These are phyloP conservation scores for Fusarium oxysporum DNA, from an alignment of 2,329 filamentous ascomycete species.

Conservation along the genomic window DNA sequence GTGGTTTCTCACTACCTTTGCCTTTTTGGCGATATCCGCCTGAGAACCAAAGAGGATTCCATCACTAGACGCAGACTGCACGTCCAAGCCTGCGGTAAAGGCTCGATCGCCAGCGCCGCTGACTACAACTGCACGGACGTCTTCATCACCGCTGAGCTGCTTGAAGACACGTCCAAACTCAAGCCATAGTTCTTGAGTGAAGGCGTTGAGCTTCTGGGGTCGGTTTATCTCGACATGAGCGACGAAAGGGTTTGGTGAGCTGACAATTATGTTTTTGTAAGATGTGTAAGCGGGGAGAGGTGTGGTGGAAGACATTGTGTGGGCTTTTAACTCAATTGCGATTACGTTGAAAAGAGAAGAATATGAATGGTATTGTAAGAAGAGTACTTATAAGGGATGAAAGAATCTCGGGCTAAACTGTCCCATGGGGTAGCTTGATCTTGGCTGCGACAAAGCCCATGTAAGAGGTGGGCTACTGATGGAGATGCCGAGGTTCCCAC, in stretches of 20 bases:
- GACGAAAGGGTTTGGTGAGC: slow-evolving; percentile 77
- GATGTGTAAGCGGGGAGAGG: slow-evolving; percentile 54
- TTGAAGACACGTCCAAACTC: slow-evolving; percentile 81
- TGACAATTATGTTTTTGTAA: slow-evolving; percentile 78
- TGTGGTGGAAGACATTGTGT: slow-evolving; percentile 40
- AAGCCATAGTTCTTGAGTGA: slow-evolving; percentile 86
- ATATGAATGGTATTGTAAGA: not conserved
- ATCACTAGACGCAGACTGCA: slow-evolving; percentile 73
- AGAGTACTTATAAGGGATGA: not conserved
- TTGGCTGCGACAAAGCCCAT: slow-evolving; percentile 16
- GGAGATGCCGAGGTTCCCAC: slow-evolving; percentile 44
- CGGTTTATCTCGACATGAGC: slow-evolving; percentile 95
- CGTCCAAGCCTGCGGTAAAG: slow-evolving; percentile 89
- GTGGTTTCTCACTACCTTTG: slow-evolving; percentile 71
- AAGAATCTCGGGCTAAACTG: not conserved
- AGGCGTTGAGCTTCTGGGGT: slow-evolving; percentile 88
- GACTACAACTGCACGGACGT: slow-evolving; percentile 81
- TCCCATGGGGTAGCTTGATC: slow-evolving; percentile 3
- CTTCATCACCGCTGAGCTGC: slow-evolving; percentile 76
- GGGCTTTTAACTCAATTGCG: not conserved
- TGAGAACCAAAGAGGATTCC: slow-evolving; percentile 54
- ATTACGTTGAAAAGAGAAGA: not conserved
- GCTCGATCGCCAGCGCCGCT: slow-evolving; percentile 84
- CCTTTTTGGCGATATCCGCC: slow-evolving; percentile 72
- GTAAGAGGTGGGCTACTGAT: slow-evolving; percentile 20